phyloP scores from a whole-genome alignment of 495 filamentous ascomycete species.

The Hypoxylon intermedium region DNA sequence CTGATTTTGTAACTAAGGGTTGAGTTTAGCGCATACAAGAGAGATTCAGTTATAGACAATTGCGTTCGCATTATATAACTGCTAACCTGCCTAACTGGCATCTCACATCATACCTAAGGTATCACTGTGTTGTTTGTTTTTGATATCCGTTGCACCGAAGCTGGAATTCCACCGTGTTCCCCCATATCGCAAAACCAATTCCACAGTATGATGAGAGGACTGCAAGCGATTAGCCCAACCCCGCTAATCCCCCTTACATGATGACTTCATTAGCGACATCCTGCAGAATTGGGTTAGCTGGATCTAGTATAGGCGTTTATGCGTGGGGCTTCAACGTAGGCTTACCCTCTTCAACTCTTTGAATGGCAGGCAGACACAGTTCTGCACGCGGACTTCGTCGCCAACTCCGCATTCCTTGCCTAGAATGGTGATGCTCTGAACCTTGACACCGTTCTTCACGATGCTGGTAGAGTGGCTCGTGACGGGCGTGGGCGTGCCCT shows the following conservation, averaged over 20 bases:
- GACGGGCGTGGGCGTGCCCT: conserved; percentile 90
- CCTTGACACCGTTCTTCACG: conserved; percentile 96
- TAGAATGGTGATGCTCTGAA: conserved; percentile 97
- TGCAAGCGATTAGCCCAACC: conserved; percentile 7
- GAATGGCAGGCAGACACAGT: conserved; percentile 96
- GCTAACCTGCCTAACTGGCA: conserved; percentile 19
- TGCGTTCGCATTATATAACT: conserved; percentile 28
- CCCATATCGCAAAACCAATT: not conserved
- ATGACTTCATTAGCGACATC: conserved; percentile 95
- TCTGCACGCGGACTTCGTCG: conserved; percentile 96
- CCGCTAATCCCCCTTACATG: conserved; percentile 66
- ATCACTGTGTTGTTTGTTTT: conserved; percentile 26
- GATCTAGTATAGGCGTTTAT: not conserved
- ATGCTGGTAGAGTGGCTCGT: conserved; percentile 92
- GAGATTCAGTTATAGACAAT: not conserved
- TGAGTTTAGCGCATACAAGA: not conserved
- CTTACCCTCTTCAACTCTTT: conserved; percentile 98
- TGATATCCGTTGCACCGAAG: conserved; percentile 29
- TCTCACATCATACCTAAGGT: conserved; percentile 23
- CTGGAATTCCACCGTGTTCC: conserved; percentile 1
- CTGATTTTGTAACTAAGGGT: too few relatives aligned
- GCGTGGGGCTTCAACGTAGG: not conserved
- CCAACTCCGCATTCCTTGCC: conserved; percentile 96
- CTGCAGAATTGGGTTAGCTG: conserved; percentile 56
- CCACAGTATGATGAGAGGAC: conserved; percentile 21